Evolutionary conservation across 73 alveolate species (phyloP), one percentile per base, ranked within the genome.

Genomic region (Paramecium sonneborni): DNA sequence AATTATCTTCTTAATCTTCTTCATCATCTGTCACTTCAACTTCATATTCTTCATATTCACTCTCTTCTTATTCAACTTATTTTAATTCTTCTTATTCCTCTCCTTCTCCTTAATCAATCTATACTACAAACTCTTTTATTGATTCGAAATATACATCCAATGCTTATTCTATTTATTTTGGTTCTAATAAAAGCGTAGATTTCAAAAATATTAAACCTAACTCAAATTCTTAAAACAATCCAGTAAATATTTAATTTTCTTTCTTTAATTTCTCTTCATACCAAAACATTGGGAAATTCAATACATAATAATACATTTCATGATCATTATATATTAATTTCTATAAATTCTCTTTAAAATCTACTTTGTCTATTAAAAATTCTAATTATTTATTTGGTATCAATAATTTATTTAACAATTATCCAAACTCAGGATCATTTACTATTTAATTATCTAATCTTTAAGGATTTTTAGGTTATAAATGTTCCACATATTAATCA

Each of bases 271-370:
- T 58, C 82, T 58, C 82, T 8, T 58, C 82, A 58, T 58, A 58
- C 82, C 82, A 58, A 58, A 58, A 58, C 41, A 32, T 58, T 11
- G 82, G 82, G 44, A 58, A 58, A 58, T 58, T 58, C 18, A 58
- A 24, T 18, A 58, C 6, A 58, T 58, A 58, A 58, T 1, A 58
- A 32, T 28, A 58, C 41, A 58, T 32, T 58, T 24, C 37, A 11
- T 58, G 44, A 58, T 58, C 82, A 58, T 32, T 24, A 24, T 20
- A 24, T 9, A 10, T 11, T 24, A 58, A 58, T 0, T 23, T 1
- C 3, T 5, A 6, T 7, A 58, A 3, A 28, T 24, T 58, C 0
- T 58, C 46, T 14, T 28, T 20, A 28, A 58, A 58, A 5, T 20
- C 44, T 2, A 3, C 37, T 58, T 58, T 58, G 9, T 58, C 82